Conservation (phyloP, 257 asterid species). For the Solanum lycopersicoides region DNA sequence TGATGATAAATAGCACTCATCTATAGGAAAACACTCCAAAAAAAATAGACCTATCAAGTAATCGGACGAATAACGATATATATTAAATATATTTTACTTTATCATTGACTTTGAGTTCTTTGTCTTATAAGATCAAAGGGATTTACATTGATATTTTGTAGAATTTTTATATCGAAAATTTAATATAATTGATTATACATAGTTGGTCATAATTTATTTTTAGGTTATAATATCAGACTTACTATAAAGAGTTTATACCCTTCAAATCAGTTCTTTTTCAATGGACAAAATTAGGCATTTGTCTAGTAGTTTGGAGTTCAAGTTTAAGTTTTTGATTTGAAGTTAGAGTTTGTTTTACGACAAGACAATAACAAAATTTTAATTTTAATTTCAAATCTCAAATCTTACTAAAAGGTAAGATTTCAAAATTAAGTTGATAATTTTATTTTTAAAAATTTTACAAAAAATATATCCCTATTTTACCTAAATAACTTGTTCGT, state of each 20-base stretch:
- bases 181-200: neutral
- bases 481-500: neutral
- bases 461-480: no score
- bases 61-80: neutral
- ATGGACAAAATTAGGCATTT: neutral
- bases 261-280: no score
- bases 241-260: neutral
- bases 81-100: neutral
- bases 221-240: neutral
- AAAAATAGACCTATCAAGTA: neutral
- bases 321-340: neutral
- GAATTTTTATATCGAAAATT: neutral
- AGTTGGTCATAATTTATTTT: neutral
- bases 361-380: no score
- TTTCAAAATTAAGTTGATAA: neutral
- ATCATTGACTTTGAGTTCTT: neutral
- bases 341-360: neutral
- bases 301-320: neutral
- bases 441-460: neutral
- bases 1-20: neutral
- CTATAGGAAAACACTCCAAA: neutral
- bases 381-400: no score
- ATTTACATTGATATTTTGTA: neutral
- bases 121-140: neutral
- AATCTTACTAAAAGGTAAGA: neutral